Conservation (phyloP, 2,329 filamentous ascomycete species). For the Thielaviopsis ethacetica region DNA sequence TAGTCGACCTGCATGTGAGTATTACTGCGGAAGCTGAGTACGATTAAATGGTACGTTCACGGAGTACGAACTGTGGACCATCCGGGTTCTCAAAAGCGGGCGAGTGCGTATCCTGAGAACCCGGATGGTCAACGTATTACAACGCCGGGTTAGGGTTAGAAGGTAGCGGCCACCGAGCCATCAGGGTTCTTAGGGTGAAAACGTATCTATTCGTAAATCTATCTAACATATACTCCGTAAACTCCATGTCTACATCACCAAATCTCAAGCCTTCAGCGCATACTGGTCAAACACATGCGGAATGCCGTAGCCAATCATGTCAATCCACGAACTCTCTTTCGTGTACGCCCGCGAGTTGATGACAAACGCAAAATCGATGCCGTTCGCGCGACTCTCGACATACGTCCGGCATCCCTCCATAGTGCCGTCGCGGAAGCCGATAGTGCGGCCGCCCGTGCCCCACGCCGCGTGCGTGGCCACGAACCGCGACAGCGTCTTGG, state of each 20-base stretch:
- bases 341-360: slow-evolving; percentile 5
- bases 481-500: slow-evolving; percentile 9
- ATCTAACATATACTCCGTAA: too few species aligned
- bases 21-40: too few species aligned
- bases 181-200: background rate
- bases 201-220: too few species aligned
- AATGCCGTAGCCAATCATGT: background rate
- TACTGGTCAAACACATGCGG: background rate
- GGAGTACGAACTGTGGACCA: too few species aligned
- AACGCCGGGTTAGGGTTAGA: background rate
- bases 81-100: background rate
- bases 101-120: background rate
- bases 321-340: background rate
- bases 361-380: slow-evolving; percentile 1
- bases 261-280: background rate
- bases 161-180: background rate
- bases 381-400: background rate
- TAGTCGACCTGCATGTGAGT: too few species aligned
- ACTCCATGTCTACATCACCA: too few species aligned
- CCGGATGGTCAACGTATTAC: background rate
- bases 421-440: background rate
- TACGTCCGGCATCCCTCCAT: background rate
- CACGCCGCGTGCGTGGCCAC: slow-evolving; percentile 11
- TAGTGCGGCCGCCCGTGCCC: slow-evolving; percentile 2
- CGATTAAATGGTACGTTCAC: too few species aligned